These are phyloP conservation scores for Mycena alexandri DNA, from an alignment of 768 basidiomycete species.

Conservation along the genomic window DNA sequence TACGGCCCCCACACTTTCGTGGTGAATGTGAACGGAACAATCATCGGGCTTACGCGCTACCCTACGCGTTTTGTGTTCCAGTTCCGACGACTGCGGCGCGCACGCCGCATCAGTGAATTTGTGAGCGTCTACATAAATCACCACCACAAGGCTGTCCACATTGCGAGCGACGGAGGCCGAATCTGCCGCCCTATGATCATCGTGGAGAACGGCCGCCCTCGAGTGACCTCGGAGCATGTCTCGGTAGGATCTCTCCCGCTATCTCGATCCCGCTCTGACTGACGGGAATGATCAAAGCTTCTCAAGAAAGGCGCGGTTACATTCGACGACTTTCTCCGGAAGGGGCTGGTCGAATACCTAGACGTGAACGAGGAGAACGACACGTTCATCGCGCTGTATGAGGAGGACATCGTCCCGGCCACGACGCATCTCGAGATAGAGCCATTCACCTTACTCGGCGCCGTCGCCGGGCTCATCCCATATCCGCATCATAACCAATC, in stretches of 20 bases:
- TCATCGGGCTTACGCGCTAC: slow-evolving; percentile 91
- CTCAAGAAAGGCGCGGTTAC: slow-evolving; percentile 82
- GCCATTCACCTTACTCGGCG: slow-evolving; percentile 97
- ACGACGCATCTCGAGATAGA: slow-evolving; percentile 99
- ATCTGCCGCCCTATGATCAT: slow-evolving; percentile 99
- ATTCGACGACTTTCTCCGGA: slow-evolving; percentile 94
- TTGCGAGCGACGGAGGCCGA: slow-evolving; percentile 96
- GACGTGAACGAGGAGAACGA: slow-evolving; percentile 99
- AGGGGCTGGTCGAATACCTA: slow-evolving; percentile 96
- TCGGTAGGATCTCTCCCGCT: slow-evolving; percentile 59
- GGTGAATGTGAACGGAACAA: slow-evolving; percentile 96
- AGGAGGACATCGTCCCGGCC: slow-evolving; percentile 80
- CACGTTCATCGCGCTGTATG: slow-evolving; percentile 95
- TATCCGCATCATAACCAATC: slow-evolving; percentile 99
- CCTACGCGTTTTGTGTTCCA: slow-evolving; percentile 88
- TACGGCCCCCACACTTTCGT: slow-evolving; percentile 94
- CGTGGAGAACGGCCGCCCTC: slow-evolving; percentile 83
- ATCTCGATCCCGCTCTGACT: slow-evolving; percentile 8
- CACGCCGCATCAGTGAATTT: slow-evolving; percentile 94
- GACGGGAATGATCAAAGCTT: slow-evolving; percentile 58
- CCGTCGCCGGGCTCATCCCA: slow-evolving; percentile 97
- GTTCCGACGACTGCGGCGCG: slow-evolving; percentile 93
- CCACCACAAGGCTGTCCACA: slow-evolving; percentile 94
- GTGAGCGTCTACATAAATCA: slow-evolving; percentile 97
- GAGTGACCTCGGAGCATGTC: slow-evolving; percentile 86